Conservation (phyloP, 352 stramenopile species). For the Globisporangium iwayamae region DNA sequence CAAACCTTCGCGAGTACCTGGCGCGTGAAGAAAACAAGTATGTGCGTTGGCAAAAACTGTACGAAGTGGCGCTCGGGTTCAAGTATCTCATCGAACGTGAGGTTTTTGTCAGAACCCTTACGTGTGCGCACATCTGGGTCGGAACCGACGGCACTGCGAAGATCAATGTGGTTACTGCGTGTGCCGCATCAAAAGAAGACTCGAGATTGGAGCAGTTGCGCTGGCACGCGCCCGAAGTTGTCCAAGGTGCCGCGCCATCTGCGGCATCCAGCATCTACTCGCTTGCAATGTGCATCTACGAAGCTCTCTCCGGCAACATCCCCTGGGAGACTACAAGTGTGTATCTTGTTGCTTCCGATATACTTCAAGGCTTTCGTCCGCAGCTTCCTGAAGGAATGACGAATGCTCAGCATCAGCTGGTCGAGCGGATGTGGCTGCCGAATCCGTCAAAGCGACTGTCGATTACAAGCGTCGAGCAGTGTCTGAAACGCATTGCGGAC, state of each 20-base stretch:
- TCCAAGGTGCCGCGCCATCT: background rate
- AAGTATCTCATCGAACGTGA: constrained; percentile 19
- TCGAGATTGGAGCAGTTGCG: background rate
- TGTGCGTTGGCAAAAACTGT: constrained; percentile 2
- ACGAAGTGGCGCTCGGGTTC: constrained; percentile 25
- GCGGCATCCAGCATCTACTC: background rate
- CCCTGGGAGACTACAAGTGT: background rate
- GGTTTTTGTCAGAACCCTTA: background rate
- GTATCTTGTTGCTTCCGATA: background rate
- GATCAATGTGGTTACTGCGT: constrained; percentile 4
- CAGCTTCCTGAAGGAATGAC: background rate
- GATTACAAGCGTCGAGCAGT: background rate
- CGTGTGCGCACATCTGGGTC: constrained; percentile 1
- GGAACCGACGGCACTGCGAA: background rate
- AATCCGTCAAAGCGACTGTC: background rate
- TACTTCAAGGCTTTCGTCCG: background rate
- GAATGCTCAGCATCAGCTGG: background rate
- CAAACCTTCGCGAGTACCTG: constrained; percentile 2
- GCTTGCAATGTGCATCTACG: background rate
- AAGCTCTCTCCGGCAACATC: background rate
- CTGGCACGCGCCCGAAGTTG: constrained; percentile 5
- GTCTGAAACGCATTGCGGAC: background rate
- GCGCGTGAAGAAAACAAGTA: background rate
- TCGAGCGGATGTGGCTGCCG: background rate
- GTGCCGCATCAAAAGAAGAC: background rate